These are phyloP conservation scores for Holtermannia corniformis DNA, from an alignment of 768 basidiomycete genomes.

Conservation along the genomic window DNA sequence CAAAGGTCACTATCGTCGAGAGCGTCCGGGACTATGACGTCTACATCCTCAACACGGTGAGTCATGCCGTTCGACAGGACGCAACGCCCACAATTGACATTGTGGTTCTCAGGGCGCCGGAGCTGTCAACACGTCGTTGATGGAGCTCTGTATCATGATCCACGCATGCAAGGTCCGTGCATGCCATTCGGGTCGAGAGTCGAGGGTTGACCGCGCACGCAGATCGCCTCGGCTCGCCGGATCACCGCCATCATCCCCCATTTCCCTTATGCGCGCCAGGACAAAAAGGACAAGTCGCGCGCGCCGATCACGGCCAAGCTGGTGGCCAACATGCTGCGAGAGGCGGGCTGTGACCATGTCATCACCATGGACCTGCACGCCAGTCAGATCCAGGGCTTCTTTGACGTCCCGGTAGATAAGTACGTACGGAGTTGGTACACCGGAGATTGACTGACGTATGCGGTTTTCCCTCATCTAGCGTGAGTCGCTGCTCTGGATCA, in stretches of 20 bases:
- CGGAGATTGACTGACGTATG: too few species aligned
- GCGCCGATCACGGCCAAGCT: constrained; percentile 98
- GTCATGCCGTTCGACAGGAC: constrained; percentile 2
- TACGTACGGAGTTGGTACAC: constrained; percentile 5
- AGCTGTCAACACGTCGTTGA: constrained; percentile 90
- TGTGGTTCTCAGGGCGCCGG: constrained; percentile 28
- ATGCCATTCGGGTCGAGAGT: neutral
- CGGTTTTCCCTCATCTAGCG: neutral
- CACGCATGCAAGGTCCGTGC: constrained; percentile 73
- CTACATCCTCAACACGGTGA: constrained; percentile 75
- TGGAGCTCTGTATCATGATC: constrained; percentile 98
- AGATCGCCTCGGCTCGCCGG: constrained; percentile 80
- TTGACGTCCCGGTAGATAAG: constrained; percentile 97
- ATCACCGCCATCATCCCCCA: constrained; percentile 98
- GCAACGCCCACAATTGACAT: neutral
- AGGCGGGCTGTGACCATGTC: constrained; percentile 95
- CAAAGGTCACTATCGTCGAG: constrained; percentile 87
- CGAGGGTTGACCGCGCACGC: neutral
- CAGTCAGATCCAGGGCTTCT: constrained; percentile 97
- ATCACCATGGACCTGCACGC: constrained; percentile 99
- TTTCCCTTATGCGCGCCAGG: constrained; percentile 92
- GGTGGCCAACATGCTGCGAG: constrained; percentile 93
- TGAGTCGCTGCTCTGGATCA: neutral
- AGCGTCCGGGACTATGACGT: constrained; percentile 96
- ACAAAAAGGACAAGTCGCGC: constrained; percentile 93